Percentiles rank a stretch among this genome's conserved stretches.
Evolutionary conservation across 305 asterid species (phyloP).

Genomic region (Lippia alba): DNA sequence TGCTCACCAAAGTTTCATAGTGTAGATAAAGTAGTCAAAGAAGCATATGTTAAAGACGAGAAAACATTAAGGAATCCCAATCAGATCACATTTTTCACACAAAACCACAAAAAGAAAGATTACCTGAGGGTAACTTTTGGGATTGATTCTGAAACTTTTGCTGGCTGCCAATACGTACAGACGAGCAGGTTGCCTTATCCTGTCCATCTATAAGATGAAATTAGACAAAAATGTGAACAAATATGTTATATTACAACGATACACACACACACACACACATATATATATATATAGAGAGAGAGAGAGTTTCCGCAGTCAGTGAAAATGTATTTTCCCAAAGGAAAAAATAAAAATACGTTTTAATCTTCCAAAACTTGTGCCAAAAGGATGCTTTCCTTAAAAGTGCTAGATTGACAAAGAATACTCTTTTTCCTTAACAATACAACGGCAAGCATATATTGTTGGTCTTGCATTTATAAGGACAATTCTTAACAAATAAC

Average conservation of each 20-base stretch:
- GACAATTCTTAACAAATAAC: constrained; percentile 1
- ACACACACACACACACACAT: not conserved
- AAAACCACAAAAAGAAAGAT: constrained; percentile 22
- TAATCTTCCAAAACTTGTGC: constrained; percentile 9
- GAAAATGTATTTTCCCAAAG: constrained; percentile 9
- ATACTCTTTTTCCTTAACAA: not conserved
- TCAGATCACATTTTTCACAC: not conserved
- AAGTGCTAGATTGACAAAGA: constrained; percentile 10
- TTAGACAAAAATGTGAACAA: constrained; percentile 15
- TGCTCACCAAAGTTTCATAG: constrained; percentile 10
- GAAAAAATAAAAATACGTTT: not conserved
- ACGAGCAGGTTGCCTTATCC: constrained; percentile 35
- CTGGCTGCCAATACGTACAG: constrained; percentile 33
- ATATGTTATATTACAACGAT: constrained; percentile 16
- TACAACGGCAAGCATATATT: not conserved
- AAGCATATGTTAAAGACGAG: constrained; percentile 23
- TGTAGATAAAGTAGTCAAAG: constrained; percentile 15
- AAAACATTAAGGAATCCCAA: constrained; percentile 9
- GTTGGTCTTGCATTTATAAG: not conserved
- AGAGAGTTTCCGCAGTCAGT: constrained; percentile 15
- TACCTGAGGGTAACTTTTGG: constrained; percentile 49
- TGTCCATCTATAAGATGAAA: constrained; percentile 35
- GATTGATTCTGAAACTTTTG: constrained; percentile 38
- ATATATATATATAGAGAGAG: no score
- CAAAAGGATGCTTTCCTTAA: constrained; percentile 15